These are phyloP conservation scores for Thraustochytrium sp. DNA, from an alignment of 352 stramenopile genomes.

Conservation along the genomic window DNA sequence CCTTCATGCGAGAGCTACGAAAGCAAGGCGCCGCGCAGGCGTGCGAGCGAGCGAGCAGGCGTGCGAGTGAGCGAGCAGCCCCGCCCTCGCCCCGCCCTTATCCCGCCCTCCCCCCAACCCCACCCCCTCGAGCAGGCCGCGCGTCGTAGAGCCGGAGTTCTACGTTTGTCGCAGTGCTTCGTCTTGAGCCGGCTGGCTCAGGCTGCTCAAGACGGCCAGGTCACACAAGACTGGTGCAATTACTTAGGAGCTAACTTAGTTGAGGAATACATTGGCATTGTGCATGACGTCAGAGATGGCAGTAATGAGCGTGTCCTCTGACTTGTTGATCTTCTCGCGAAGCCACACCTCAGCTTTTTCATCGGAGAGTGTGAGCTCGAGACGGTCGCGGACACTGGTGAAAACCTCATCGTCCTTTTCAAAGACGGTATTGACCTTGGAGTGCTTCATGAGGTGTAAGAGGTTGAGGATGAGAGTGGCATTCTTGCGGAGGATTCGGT, in stretches of 20 bases:
- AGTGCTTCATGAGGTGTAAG: constrained; percentile 96
- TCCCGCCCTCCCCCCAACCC: too few relatives aligned
- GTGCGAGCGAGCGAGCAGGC: too few relatives aligned
- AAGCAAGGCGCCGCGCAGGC: too few relatives aligned
- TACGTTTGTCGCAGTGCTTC: too few relatives aligned
- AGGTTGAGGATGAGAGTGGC: constrained; percentile 96
- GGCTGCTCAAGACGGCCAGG: too few relatives aligned
- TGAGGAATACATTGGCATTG: constrained; percentile 35
- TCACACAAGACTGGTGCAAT: background rate
- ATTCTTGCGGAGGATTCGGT: constrained; percentile 89
- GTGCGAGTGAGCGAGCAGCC: too few relatives aligned
- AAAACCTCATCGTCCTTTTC: constrained; percentile 15
- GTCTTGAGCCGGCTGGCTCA: too few relatives aligned
- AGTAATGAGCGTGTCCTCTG: constrained; percentile 25
- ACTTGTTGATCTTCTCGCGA: constrained; percentile 38
- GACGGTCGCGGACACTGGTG: background rate
- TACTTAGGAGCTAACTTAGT: background rate
- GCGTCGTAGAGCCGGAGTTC: too few relatives aligned
- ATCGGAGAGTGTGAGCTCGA: constrained; percentile 1
- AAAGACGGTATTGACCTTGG: constrained; percentile 85
- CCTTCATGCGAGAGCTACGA: too few relatives aligned
- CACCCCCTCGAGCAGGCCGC: too few relatives aligned
- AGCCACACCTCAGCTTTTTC: constrained; percentile 35
- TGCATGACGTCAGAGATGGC: constrained; percentile 13
- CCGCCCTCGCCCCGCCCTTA: too few relatives aligned